Evolutionary conservation across 495 filamentous ascomycete species (phyloP).

Genomic region (Aspergillus nidulans): DNA sequence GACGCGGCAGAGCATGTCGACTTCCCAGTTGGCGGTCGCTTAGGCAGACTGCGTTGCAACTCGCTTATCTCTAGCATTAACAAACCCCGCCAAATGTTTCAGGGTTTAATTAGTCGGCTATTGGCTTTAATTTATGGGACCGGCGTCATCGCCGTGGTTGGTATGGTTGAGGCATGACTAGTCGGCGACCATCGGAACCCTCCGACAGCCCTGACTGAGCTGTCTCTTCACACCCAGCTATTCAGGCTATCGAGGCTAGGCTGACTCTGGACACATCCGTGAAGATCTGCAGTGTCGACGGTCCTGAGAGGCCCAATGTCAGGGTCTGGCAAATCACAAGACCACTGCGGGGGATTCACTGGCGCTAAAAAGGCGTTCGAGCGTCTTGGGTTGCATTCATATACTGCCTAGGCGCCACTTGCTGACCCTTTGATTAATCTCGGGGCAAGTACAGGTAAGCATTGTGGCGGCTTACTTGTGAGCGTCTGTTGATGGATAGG

Average conservation of each 20-base stretch:
- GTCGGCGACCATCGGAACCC: no score
- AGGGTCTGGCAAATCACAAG: neutral
- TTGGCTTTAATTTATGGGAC: no score
- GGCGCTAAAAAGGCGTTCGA: neutral
- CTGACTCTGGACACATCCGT: neutral
- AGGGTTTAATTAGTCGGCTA: no score
- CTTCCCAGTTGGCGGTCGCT: no score
- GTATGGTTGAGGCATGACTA: no score
- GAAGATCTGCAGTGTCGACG: constrained; percentile 1
- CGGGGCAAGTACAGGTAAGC: constrained; percentile 3
- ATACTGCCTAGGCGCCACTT: neutral
- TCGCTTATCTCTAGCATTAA: neutral
- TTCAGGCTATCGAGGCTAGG: neutral
- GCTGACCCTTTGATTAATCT: neutral
- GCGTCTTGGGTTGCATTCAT: constrained; percentile 17
- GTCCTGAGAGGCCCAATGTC: neutral
- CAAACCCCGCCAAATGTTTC: neutral
- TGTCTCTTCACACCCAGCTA: no score
- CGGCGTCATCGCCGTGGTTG: neutral
- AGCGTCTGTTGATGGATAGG: neutral
- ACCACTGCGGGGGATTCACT: neutral
- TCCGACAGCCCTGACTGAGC: neutral
- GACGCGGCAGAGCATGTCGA: neutral
- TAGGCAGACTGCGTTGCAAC: no score
- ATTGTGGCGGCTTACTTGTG: constrained; percentile 7